These are phyloP conservation scores for Starmerella davenportii DNA, from an alignment of 805 yeast genomes.

Conservation along the genomic window DNA sequence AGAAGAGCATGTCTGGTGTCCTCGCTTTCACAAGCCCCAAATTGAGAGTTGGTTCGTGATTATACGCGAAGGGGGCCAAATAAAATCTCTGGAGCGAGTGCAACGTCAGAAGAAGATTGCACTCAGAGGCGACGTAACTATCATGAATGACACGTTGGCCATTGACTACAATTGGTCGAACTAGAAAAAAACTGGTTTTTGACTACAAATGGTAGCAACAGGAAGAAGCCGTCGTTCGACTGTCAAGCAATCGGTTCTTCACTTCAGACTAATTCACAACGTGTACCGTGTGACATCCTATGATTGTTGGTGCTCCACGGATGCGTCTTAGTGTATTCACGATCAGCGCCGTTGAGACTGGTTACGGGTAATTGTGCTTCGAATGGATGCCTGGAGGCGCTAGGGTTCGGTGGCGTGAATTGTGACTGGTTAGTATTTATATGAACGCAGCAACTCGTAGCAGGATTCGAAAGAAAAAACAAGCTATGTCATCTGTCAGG, in stretches of 20 bases:
- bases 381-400: no score
- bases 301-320: no score
- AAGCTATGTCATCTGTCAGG: neutral
- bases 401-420: no score
- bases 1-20: conserved; percentile 38
- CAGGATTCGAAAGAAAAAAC: conserved; percentile 4
- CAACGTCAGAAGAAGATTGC: conserved; percentile 32
- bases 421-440: no score
- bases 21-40: conserved; percentile 76
- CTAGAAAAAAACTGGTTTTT: neutral
- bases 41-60: conserved; percentile 86
- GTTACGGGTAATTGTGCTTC: no score
- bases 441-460: conserved; percentile 5
- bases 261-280: neutral
- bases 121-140: conserved; percentile 6
- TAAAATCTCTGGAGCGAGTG: conserved; percentile 55
- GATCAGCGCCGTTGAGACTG: no score
- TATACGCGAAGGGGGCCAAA: conserved; percentile 29
- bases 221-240: no score
- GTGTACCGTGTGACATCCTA: no score
- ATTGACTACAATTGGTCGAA: conserved; percentile 12
- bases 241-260: neutral
- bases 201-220: neutral
- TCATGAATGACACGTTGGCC: conserved; percentile 18
- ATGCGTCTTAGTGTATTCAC: no score